Evolutionary conservation across 495 filamentous ascomycete species (phyloP), one percentile per base, ranked within the genome.

Genomic region (Trichocladium uniseriatum): DNA sequence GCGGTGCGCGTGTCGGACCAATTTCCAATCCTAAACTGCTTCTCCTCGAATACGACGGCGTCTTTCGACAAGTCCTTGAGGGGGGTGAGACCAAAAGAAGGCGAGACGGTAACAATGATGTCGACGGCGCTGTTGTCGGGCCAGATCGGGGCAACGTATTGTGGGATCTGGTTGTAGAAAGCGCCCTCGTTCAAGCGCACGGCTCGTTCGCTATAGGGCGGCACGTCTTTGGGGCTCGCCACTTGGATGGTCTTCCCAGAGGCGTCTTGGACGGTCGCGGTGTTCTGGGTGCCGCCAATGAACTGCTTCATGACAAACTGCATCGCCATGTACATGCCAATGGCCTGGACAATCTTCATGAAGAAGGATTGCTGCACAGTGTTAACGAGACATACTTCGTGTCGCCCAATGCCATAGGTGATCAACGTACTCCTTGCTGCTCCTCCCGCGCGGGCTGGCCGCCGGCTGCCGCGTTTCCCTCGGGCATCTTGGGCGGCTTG

Each of bases 111-210:
- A 56, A 98, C 76, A 47, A 77, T 76, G 55, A 98, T 80, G 69
- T 98, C 92, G 52, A 98, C 58, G 35, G 77, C 66, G 57, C 79
- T 86, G 62, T 91, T 79, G 16, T 73, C 55, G 0, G 86, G 80
- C 92, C 92, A 98, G 60, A 97, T 91, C 5, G 94, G 88, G 10
- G 84, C 82, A 49, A 95, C 75, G 22, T 73, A 68, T 48, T 90
- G 80, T 21, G 92, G 91, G 44, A 92, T 69, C 18, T 73, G 64
- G 61, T 76, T 89, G 70, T 87, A 92, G 27, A 75, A 60, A 35
- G 80, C 75, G 45, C 82, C 80, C 18, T 74, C 68, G 53, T 83
- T 68, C 54, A 79, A 69, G 24, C 57, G 68, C 45, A 70, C 53
- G 14, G 83, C 82, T 51, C 87, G 80, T 51, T 80, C 75, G 32